phyloP scores from a whole-genome alignment of 1,284 basidiomycete species.

The Ceratobasidium sp. region DNA sequence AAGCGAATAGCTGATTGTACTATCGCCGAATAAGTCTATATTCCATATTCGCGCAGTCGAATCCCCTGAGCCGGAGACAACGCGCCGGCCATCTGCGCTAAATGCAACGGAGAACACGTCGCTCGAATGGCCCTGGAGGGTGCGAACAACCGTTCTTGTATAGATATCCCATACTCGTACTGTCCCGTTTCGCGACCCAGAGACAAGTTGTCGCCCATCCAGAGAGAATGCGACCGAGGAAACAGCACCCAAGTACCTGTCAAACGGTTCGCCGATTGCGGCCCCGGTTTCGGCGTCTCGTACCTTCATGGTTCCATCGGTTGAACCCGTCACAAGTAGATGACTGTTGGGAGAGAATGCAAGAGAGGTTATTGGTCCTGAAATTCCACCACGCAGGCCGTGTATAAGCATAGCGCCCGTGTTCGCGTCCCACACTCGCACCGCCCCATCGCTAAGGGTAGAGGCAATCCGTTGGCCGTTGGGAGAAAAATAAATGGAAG shows the following conservation, averaged over 20 bases:
- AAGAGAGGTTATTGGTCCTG: background rate
- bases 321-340: no score
- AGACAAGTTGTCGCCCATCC: background rate
- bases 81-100: no score
- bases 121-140: no score
- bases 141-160: no score
- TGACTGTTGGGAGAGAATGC: background rate
- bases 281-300: no score
- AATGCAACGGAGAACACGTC: no score
- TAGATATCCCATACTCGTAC: background rate
- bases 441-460: background rate
- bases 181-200: background rate
- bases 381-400: background rate
- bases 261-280: no score
- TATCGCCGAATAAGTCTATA: background rate
- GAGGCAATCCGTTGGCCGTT: background rate
- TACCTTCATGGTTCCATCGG: no score
- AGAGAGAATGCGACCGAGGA: no score
- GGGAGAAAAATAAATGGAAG: background rate
- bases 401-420: background rate
- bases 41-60: no score
- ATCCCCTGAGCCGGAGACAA: no score
- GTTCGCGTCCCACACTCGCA: background rate
- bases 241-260: no score
- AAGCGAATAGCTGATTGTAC: background rate